These are phyloP conservation scores for Kwoniella dejecticola DNA, from an alignment of 768 basidiomycete genomes.

Conservation along the genomic window DNA sequence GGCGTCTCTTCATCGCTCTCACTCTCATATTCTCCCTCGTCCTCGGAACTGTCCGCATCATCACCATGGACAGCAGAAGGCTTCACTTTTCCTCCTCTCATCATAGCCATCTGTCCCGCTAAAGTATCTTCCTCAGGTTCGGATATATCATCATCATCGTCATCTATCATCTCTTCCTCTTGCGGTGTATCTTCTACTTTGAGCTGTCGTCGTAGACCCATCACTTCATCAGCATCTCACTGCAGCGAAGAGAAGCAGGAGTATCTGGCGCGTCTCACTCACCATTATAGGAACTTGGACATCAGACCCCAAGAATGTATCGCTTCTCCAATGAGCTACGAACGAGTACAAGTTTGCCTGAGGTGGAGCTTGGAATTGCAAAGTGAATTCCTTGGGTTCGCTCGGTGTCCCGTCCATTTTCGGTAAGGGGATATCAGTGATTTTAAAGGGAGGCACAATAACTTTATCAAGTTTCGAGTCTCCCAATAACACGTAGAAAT, in stretches of 20 bases:
- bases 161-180: slow-evolving; percentile 60
- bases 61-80: slow-evolving; percentile 66
- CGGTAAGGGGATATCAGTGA: slow-evolving; percentile 71
- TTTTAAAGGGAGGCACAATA: slow-evolving; percentile 81
- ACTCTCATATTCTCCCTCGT: slow-evolving; percentile 60
- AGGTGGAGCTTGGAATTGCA: slow-evolving; percentile 93
- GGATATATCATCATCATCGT: slow-evolving; percentile 88
- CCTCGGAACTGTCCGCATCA: slow-evolving; percentile 62
- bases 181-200: slow-evolving; percentile 75
- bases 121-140: slow-evolving; percentile 96
- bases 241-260: no score
- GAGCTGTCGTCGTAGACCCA: slow-evolving; percentile 62
- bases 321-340: slow-evolving; percentile 81
- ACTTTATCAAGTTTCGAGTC: slow-evolving; percentile 82
- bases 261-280: slow-evolving; percentile 50
- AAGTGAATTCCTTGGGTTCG: slow-evolving; percentile 63
- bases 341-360: slow-evolving; percentile 81
- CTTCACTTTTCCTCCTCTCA: slow-evolving; percentile 87
- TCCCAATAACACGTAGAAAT: slow-evolving; percentile 88
- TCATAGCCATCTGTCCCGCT: slow-evolving; percentile 95
- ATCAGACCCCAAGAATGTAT: slow-evolving; percentile 86
- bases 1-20: slow-evolving; percentile 51
- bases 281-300: slow-evolving; percentile 71
- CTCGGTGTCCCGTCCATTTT: slow-evolving; percentile 22
- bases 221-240: neutral